Evolutionary conservation across 2,329 filamentous ascomycete genomes (phyloP), one percentile per base, ranked within the genome.

Genomic region (Diaporthe humulicola): DNA sequence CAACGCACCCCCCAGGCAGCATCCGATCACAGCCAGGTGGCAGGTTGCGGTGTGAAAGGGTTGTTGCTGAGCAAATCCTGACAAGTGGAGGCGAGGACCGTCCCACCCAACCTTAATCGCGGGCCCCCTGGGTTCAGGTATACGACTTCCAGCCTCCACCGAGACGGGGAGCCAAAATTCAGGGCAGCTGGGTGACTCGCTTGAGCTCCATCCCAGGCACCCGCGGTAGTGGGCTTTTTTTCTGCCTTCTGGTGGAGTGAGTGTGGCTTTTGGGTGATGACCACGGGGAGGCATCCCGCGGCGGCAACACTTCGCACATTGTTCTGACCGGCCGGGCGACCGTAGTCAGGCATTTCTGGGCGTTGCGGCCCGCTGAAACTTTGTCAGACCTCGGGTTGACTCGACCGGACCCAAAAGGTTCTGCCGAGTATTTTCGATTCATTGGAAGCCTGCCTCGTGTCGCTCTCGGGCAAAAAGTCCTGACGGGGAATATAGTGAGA

Each of bases 31-130:
- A 54, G 48, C 33, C 14, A 50, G 33, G 33, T 19, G 45, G 30
- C 14, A 38, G 45, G 22, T 28, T 54, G 48, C 64, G 64, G 33
- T 40, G 64, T 30, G 45, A 40, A 48, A 7, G 40, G 4, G 12
- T n/a, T n/a, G n/a, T 9, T 4, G 33, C 48, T 69, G 48, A 38
- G 64, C 33, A 69, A 69, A 33, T 69, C 48, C 17, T 40, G 64
- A 69, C n/a, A 54, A 15, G 48, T 69, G 64, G 64, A 69, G 64
- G 45, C 48, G 30, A 69, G 48, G 33, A 69, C 33, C 33, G 64
- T 69, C 40, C 64, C 64, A 54, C 45, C 45, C 64, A 40, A 40
- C 45, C 64, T 30, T 69, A 40, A 54, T 69, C 48, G 64, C 33
- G 64, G 38, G 48, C 64, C 64, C 64, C 45, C 64, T 54, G 48